Evolutionary conservation across 345 rosid species (phyloP).

Genomic region (Eucalyptus brandiana): DNA sequence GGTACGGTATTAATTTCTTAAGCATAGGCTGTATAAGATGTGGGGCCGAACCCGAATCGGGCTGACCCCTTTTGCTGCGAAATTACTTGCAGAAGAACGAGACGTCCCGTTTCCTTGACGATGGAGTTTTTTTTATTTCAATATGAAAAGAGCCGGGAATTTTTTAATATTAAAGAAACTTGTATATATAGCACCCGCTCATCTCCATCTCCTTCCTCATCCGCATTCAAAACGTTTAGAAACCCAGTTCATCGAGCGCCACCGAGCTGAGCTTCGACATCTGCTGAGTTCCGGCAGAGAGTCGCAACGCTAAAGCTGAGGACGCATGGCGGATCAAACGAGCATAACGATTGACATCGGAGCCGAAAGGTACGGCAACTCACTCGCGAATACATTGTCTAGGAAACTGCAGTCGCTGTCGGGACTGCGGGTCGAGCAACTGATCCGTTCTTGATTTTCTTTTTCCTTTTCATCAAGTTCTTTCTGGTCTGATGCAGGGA

Average conservation of each 20-base stretch:
- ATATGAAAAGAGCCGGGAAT: background rate
- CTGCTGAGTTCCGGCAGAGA: background rate
- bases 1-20: accelerated
- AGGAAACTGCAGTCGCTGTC: too few relatives aligned
- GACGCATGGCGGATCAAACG: background rate
- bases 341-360: accelerated
- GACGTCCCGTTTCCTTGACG: background rate
- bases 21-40: background rate
- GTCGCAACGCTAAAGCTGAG: accelerated
- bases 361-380: background rate
- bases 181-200: accelerated
- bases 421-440: background rate
- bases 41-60: accelerated
- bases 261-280: background rate
- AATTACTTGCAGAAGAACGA: background rate
- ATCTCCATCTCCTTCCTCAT: background rate
- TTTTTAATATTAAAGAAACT: background rate
- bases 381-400: background rate
- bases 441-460: background rate
- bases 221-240: background rate
- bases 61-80: background rate
- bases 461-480: background rate
- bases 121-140: background rate
- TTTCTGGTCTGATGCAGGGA: background rate
- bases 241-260: background rate